Evolutionary conservation across 1,284 basidiomycete species (phyloP), one percentile per base, ranked within the genome.

Genomic region (Tremellales sp.): DNA sequence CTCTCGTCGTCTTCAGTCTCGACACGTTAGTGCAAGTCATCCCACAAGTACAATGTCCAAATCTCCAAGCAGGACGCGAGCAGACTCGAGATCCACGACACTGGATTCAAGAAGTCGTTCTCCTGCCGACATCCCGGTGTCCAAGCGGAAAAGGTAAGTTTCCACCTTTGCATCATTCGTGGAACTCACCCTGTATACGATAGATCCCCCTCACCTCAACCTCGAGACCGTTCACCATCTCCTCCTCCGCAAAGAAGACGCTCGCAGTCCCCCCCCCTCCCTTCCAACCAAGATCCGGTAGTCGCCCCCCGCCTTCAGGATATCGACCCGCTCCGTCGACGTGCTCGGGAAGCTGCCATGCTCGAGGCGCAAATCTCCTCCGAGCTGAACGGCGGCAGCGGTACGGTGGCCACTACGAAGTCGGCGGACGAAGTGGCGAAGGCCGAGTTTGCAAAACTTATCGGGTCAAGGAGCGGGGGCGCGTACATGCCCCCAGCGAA

Each of bases 401-500:
- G 60, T 25, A 45, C 56, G 56, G 36, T 69, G 56, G 53, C 79
- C 78, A 49, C 83, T 40, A 29, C 38, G 19, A 63, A 61, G 37
- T 54, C 53, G 43, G 52, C 33, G 33, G 73, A 66, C 47, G 80
- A 79, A 46, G 84, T 86, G 62, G 81, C 85, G 2, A 66, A 44
- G 75, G 83, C 65, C 22, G 87, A 90, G 71, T 90, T 91, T 63
- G 81, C 85, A 3, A 90, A 89, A 71, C 77, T 91, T 45, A 64
- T 85, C 0, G 79, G 79, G 33, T 70, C 70, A 18, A 83, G 87
- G 25, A 89, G 87, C 5, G 95, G 94, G 7, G 95, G 94, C 26
- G 90, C 95, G 9, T 99, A 99, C 68, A 85, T 99, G 61, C 94
- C 94, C 1, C 95, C 95, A 7, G 92, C 92, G 24, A 83, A 88